Evolutionary conservation across 768 basidiomycete genomes (phyloP), one percentile per base, ranked within the genome.

Genomic region (Russula earlei): DNA sequence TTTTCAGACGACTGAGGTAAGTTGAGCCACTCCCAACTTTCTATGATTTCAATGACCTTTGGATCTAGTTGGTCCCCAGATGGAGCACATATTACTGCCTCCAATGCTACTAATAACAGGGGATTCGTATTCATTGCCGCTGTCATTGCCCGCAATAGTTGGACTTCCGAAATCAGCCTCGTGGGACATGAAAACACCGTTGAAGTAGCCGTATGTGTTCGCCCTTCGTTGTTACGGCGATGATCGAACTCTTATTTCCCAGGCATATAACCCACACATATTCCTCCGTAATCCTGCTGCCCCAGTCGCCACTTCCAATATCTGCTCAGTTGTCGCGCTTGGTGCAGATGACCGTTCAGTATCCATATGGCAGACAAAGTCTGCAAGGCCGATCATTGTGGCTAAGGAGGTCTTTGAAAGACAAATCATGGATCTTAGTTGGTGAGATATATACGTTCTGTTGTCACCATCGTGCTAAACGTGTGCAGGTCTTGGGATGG

Each of bases 141-240:
- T 7, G 92, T 98, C 22, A 94, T 99, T 59, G 85, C 88, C 0
- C 78, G 94, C 31, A 85, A 84, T 45, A 78, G 85, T 11, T 98
- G 93, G 91, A 84, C 84, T 4, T 86, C 88, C 5, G 89, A 95
- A 59, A 92, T 94, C 47, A 93, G 90, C 58, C 76, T 99, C 36
- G 93, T 99, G 37, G 96, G 96, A 0, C 96, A 99, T 64, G 91
- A 93, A 68, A 95, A 97, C 63, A 96, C 94, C 0, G 86, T 98
- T 15, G 91, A 97, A 73, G 92, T 96, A 52, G 91, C 92, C 31
- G 91, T 92, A 66, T 67, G 87, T 71, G 3, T 8, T 25, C 38
- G 24, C 24, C 20, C 27, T 19, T n/a, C 34, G 17, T 36, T 20
- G 55, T 9, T 43, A 36, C 33, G 14, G 37, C 22, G 31, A 22